These are phyloP conservation scores for Petunia secreta DNA, from an alignment of 257 asterid genomes.

Conservation along the genomic window DNA sequence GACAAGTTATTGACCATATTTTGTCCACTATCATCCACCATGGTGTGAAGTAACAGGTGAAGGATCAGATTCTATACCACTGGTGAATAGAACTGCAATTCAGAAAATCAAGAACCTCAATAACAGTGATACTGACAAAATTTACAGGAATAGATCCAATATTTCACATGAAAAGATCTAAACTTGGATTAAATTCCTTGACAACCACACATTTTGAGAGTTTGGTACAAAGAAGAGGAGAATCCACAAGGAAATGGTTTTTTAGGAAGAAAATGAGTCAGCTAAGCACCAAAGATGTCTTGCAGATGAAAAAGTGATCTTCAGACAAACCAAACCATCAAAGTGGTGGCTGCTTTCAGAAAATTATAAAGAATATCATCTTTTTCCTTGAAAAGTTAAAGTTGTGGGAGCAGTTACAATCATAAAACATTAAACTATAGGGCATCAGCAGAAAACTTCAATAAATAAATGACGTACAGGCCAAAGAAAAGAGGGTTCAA, in stretches of 20 bases:
- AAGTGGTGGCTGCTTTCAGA: constrained; percentile 49
- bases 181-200: not conserved
- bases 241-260: constrained; percentile 8
- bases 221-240: constrained; percentile 21
- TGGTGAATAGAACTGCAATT: constrained; percentile 45
- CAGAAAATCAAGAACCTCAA: constrained; percentile 29
- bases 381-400: constrained; percentile 39
- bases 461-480: constrained; percentile 40
- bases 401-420: constrained; percentile 55
- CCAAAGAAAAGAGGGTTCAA: constrained; percentile 44
- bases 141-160: not conserved
- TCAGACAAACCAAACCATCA: constrained; percentile 18
- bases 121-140: constrained; percentile 4
- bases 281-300: constrained; percentile 22
- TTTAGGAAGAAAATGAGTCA: constrained; percentile 17
- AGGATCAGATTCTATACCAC: constrained; percentile 34
- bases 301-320: constrained; percentile 29
- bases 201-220: constrained; percentile 12
- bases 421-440: constrained; percentile 42
- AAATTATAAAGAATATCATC: constrained; percentile 35
- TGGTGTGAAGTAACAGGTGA: constrained; percentile 32
- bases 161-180: constrained; percentile 10
- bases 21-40: constrained; percentile 63
- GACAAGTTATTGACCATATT: constrained; percentile 43
- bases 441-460: constrained; percentile 31